phyloP scores from a whole-genome alignment of 106 monocot species.

The Dendrobium nobile region DNA sequence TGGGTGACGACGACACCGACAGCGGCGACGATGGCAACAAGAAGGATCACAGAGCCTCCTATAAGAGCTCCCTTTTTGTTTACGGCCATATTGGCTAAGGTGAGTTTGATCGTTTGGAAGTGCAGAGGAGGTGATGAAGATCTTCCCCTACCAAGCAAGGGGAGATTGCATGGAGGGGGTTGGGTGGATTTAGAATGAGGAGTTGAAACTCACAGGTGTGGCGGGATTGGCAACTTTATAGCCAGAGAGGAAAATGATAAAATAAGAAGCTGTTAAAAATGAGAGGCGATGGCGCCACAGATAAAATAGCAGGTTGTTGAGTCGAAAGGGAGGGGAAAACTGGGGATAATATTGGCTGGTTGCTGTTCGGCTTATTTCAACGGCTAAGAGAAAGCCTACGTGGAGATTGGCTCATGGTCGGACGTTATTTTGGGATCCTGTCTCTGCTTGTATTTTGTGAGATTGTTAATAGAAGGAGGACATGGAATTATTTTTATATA shows the following conservation, averaged over 20 bases:
- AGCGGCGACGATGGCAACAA: slow-evolving; percentile 21
- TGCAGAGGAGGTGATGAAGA: not conserved
- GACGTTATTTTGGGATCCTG: too few relatives aligned
- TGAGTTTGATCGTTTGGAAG: not conserved
- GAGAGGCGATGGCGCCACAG: not conserved
- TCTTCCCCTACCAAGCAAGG: slow-evolving; percentile 6
- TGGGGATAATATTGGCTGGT: not conserved
- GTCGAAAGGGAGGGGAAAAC: not conserved
- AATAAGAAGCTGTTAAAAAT: not conserved
- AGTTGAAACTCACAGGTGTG: not conserved
- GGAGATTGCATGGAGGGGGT: not conserved
- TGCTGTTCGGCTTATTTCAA: not conserved
- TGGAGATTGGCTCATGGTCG: too few relatives aligned
- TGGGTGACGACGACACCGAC: not conserved
- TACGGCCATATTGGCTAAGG: not conserved
- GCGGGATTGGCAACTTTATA: not conserved
- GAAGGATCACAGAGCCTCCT: slow-evolving; percentile 19
- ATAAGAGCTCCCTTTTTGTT: slow-evolving; percentile 11
- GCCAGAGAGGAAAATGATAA: not conserved
- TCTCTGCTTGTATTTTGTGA: too few relatives aligned
- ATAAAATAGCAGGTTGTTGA: slow-evolving; percentile 1
- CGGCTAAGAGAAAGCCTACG: not conserved
- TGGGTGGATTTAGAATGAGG: not conserved
- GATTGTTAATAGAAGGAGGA: too few relatives aligned
- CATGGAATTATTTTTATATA: too few relatives aligned